Evolutionary conservation across 139 green algal species (phyloP), one percentile per base, ranked within the genome.

Genomic region (Chlamydomonas sphaeroides): DNA sequence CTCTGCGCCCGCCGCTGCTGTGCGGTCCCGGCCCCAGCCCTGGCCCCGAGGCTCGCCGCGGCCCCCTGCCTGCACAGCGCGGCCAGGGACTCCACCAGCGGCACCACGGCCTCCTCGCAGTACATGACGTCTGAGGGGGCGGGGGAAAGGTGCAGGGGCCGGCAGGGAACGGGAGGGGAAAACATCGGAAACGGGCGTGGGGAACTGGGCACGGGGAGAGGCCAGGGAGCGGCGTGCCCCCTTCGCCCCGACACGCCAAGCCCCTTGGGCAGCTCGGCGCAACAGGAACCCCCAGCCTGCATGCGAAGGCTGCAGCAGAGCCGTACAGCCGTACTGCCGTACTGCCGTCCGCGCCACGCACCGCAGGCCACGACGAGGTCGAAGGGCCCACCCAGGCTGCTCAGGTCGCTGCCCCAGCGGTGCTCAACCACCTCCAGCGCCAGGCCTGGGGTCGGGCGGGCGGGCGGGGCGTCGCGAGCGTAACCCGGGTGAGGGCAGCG

Each of bases 301-400:
- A n/a, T n/a, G n/a, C n/a, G n/a, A n/a, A n/a, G n/a, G n/a, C n/a
- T n/a, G n/a, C n/a, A n/a, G n/a, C n/a, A n/a, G n/a, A n/a, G n/a
- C n/a, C n/a, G n/a, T n/a, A n/a, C n/a, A n/a, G n/a, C n/a, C n/a
- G n/a, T n/a, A n/a, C n/a, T n/a, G n/a, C n/a, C n/a, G n/a, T n/a
- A n/a, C n/a, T n/a, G n/a, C n/a, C n/a, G n/a, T n/a, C n/a, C n/a
- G n/a, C n/a, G n/a, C n/a, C n/a, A n/a, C 85, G 56, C 57, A 92
- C 88, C 91, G 76, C 87, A 91, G 1, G 84, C 85, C 17, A 92
- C n/a, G 17, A 93, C 76, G 26, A 92, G 49, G 74, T 92, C 90
- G 39, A 91, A 88, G 32, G 74, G 79, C 0, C 51, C 75, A 10
- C 45, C 42, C 39, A 93, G 33, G 14, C 38, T 5, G 5, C 57